These are phyloP conservation scores for Polygonum aviculare DNA, from an alignment of 148 eudicot species.

Conservation along the genomic window DNA sequence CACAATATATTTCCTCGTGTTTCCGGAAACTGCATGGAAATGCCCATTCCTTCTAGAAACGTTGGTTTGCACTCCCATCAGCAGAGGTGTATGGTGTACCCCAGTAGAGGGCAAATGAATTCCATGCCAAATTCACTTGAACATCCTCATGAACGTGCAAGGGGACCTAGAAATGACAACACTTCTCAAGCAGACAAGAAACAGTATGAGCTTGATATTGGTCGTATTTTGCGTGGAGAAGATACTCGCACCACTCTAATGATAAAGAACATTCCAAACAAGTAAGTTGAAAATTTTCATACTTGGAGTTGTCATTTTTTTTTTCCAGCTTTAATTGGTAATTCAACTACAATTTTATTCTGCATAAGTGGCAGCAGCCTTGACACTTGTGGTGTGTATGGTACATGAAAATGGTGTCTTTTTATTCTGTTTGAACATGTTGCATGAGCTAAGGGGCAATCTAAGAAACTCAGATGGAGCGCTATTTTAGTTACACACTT, in stretches of 20 bases:
- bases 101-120: conserved; percentile 53
- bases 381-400: not conserved
- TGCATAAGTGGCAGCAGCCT: not conserved
- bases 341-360: not conserved
- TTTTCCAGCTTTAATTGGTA: conserved; percentile 11
- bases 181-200: conserved; percentile 61
- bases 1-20: conserved; percentile 42
- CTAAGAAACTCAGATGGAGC: not conserved
- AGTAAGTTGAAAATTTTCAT: conserved; percentile 36
- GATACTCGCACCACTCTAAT: conserved; percentile 83
- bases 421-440: not conserved
- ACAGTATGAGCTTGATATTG: conserved; percentile 80
- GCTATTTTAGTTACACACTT: not conserved
- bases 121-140: conserved; percentile 48
- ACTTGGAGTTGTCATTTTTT: not conserved
- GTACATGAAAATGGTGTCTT: not conserved
- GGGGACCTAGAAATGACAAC: conserved; percentile 53
- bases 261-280: conserved; percentile 94
- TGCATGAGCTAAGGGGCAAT: not conserved
- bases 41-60: conserved; percentile 47
- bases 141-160: conserved; percentile 48
- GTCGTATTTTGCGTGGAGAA: conserved; percentile 60
- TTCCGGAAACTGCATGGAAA: conserved; percentile 53
- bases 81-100: conserved; percentile 50
- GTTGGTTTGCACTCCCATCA: conserved; percentile 44